Evolutionary conservation across 306 rosid genomes (phyloP), one percentile per base, ranked within the genome.

Genomic region (Cicer bijugum): DNA sequence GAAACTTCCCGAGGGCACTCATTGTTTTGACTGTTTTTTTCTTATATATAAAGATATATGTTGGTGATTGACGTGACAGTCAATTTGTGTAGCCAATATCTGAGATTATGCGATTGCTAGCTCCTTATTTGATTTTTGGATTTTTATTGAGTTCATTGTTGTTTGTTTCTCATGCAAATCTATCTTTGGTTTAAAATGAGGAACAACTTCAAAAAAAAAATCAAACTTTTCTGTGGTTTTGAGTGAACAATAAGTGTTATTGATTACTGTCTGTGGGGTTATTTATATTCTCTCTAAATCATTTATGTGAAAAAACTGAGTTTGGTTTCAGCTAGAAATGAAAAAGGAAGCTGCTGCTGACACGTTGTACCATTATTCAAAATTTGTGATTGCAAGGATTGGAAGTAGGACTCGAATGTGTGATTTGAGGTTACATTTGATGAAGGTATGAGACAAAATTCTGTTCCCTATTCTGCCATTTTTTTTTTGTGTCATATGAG

Each of bases 321-420:
- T 46, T 60, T 35, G 59, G 74, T 77, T 85, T 69, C 78, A 94
- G 99, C 69, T 39, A 8, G 95, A 89, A 37, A 87, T 82, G 83
- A 87, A 82, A 78, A 94, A 89, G 86, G 93, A 91, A 84, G 93
- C 92, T 62, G 92, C 96, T 58, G 99, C 97, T 20, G 97, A 89
- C 75, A 92, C 87, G 8, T 68, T 91, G 87, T 90, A 81, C 82
- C 85, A 87, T 28, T 89, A 94, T 69, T 94, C 99, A 35, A 94
- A 78, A 85, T 91, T 94, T 82, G 96, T 82, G 62, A 84, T 91
- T 88, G 96, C 89, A 0, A 85, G 92, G 72, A 84, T 94, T 37
- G 97, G 99, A 77, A 75, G 79, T 76, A 90, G 75, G 81, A 87
- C 82, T 56, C 90, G 89, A 45, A 95, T 96, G 12, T 88, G 91